Evolutionary conservation across 495 filamentous ascomycete species (phyloP), one percentile per base, ranked within the genome.

Genomic region (Xylaria venustula): DNA sequence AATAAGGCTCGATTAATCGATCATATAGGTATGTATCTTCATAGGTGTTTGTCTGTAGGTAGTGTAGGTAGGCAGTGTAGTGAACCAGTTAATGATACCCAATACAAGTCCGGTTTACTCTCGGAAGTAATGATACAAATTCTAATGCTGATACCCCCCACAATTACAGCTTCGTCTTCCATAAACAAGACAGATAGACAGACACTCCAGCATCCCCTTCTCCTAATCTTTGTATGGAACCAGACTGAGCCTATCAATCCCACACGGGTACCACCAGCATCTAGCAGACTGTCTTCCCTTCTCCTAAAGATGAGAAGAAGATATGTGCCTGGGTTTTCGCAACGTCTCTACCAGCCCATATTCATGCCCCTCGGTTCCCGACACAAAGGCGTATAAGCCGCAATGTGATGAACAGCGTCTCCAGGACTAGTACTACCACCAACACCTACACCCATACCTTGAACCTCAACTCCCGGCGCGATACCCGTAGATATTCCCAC

Each of bases 331-430:
- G 22, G 47, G 56, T n/a, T 37, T 44, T 2, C 26, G 47, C 36
- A 19, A 36, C 8, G 36, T 44, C 36, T 44, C 20, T 32, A 49
- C 47, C 47, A 51, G 7, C 34, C 17, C 46, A 51, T n/a, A 23
- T 51, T 50, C 47, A 42, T 4, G 20, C 2, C 14, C 34, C 56
- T 30, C 36, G 49, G 15, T 14, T 56, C 58, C 41, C 61, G 64
- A 54, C 32, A 60, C 36, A 55, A 65, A 63, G 67, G 58, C 3
- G 59, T 47, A 50, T 52, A 70, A 4, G 65, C 51, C 48, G 65
- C 63, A 53, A 58, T 3, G n/a, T n/a, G n/a, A 28, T 62, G 62
- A 12, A 47, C 55, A 9, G 54, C 49, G 12, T 53, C 57, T n/a
- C n/a, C n/a, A n/a, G n/a, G n/a, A n/a, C n/a, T n/a, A n/a, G n/a